Evolutionary conservation across 768 basidiomycete genomes (phyloP).

Genomic region (Coprinopsis marcescibilis): DNA sequence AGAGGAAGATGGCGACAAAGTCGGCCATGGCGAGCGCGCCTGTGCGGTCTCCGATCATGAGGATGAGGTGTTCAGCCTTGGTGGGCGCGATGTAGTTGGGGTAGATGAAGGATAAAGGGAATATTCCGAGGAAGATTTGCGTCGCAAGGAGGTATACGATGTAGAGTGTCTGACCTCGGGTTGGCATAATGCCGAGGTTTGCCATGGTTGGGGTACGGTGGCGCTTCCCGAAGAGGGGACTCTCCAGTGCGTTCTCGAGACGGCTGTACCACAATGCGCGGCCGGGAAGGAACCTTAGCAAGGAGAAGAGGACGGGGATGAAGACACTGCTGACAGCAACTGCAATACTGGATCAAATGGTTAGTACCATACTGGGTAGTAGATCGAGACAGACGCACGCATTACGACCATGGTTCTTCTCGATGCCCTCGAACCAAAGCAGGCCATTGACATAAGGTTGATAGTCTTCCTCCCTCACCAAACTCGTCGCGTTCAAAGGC

Average conservation of each 20-base stretch:
- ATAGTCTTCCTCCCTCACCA: constrained; percentile 2
- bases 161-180: constrained; percentile 12
- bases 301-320: constrained; percentile 8
- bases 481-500: constrained; percentile 7
- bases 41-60: constrained; percentile 7
- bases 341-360: constrained; percentile 1
- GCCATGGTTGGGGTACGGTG: constrained; percentile 2
- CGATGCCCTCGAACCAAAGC: constrained; percentile 5
- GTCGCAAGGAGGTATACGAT: constrained; percentile 9
- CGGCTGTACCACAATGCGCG: constrained; percentile 11
- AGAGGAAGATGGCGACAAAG: constrained; percentile 12
- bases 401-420: constrained; percentile 6
- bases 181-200: constrained; percentile 8
- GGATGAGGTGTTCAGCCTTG: not conserved
- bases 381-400: not conserved
- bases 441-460: not conserved
- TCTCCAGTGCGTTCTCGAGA: constrained; percentile 6
- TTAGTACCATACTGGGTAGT: not conserved
- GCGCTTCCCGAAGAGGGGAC: constrained; percentile 5
- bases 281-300: constrained; percentile 8
- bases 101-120: constrained; percentile 7
- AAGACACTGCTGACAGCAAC: constrained; percentile 8
- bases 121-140: constrained; percentile 10
- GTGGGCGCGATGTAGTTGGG: constrained; percentile 8
- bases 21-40: constrained; percentile 11